phyloP scores from a whole-genome alignment of 139 green algal genomes.

The Monoraphidium neglectum region DNA sequence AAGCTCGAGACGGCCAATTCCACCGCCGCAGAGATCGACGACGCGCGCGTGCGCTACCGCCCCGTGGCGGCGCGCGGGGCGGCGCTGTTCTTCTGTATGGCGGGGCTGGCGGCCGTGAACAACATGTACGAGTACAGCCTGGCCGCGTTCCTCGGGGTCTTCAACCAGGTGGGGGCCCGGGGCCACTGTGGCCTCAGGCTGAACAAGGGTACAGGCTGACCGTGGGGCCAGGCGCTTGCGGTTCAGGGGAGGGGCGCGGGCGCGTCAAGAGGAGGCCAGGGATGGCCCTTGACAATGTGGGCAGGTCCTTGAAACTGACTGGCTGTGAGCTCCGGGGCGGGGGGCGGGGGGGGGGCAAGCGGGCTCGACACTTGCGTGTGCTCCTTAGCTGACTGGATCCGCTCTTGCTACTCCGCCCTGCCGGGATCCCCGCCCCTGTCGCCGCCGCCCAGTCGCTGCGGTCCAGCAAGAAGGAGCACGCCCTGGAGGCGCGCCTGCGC shows the following conservation, averaged over 20 bases:
- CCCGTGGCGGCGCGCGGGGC: conserved; percentile 68
- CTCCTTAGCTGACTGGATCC: too few species aligned
- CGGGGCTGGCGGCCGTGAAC: conserved; percentile 84
- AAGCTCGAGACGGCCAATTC: conserved; percentile 61
- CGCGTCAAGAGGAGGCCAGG: conserved; percentile 45
- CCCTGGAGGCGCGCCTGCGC: conserved; percentile 70
- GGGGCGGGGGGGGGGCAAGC: too few species aligned
- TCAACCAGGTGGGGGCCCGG: conserved; percentile 32
- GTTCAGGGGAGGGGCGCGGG: too few species aligned
- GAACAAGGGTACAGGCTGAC: conserved; percentile 67
- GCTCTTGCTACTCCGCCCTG: too few species aligned
- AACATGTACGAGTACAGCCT: conserved; percentile 85
- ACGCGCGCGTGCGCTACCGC: conserved; percentile 67
- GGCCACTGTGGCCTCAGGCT: conserved; percentile 66
- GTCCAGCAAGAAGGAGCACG: conserved; percentile 67
- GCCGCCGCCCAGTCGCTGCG: conserved; percentile 49
- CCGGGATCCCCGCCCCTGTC: too few species aligned
- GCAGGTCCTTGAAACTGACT: too few species aligned
- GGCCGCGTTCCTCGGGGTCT: conserved; percentile 81
- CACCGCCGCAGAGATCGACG: conserved; percentile 73
- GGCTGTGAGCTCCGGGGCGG: too few species aligned
- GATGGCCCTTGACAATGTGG: background rate
- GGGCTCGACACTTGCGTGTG: too few species aligned
- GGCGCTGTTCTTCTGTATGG: conserved; percentile 84
- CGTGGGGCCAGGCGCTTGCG: too few species aligned